phyloP scores from a whole-genome alignment of 768 basidiomycete species.

The Leccinellum rugosiceps region DNA sequence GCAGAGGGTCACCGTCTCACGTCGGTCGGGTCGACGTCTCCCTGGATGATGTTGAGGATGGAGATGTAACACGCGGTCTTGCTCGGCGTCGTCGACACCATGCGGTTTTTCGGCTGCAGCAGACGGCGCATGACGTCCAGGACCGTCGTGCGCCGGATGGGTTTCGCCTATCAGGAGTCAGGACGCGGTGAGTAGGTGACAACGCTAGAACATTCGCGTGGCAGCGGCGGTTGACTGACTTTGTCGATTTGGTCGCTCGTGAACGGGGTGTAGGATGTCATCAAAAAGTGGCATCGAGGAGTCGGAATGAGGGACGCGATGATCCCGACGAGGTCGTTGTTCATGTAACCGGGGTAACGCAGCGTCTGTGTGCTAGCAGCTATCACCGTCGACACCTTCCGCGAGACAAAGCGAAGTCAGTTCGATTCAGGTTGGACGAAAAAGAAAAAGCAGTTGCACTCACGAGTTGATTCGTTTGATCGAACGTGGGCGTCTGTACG shows the following conservation, averaged over 20 bases:
- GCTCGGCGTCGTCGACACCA: slow-evolving; percentile 92
- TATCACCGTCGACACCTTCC: slow-evolving; percentile 93
- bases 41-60: slow-evolving; percentile 97
- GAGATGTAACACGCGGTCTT: slow-evolving; percentile 96
- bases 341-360: slow-evolving; percentile 98
- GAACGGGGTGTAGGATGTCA: slow-evolving; percentile 99
- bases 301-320: slow-evolving; percentile 96
- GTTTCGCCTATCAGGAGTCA: slow-evolving; percentile 70
- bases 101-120: slow-evolving; percentile 96
- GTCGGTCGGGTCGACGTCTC: slow-evolving; percentile 97
- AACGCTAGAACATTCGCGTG: not conserved
- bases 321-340: slow-evolving; percentile 97
- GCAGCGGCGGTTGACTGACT: slow-evolving; percentile 43
- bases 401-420: slow-evolving; percentile 1
- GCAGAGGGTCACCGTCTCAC: slow-evolving; percentile 38
- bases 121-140: slow-evolving; percentile 98
- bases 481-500: slow-evolving; percentile 81
- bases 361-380: slow-evolving; percentile 96
- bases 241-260: slow-evolving; percentile 97
- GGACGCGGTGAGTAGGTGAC: not conserved
- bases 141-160: slow-evolving; percentile 94
- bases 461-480: slow-evolving; percentile 90
- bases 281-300: slow-evolving; percentile 95
- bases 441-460: slow-evolving; percentile 15
- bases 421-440: not conserved